Evolutionary conservation across 208 protist genomes (phyloP), one percentile per base, ranked within the genome.

Genomic region (Leishmania mexicana): DNA sequence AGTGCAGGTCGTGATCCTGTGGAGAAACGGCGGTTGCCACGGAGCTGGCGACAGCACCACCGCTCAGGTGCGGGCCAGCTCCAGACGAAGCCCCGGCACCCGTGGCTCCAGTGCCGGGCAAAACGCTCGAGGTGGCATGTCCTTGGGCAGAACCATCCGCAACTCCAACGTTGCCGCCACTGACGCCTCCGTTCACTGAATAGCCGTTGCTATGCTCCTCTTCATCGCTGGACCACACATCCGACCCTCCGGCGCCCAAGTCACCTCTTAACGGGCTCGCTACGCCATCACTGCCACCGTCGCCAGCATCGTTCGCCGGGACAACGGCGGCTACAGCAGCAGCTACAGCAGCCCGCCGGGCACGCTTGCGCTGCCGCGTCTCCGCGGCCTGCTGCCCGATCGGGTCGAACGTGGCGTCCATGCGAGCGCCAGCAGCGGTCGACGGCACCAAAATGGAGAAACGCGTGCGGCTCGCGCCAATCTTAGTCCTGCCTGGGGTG

Each of bases 371-470:
- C 79, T 85, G 80, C 51, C 80, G 86, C n/a, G 83, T 79, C n/a
- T 81, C 81, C 65, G 86, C 88, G 10, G 89, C 88, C 83, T 89
- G 85, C 28, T 89, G 86, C n/a, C 85, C 85, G 68, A 96, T 90
- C 8, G 93, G 93, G 73, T 96, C 93, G 76, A 96, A 96, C 8
- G 77, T 78, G 8, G n/a, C 65, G 6, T 54, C 78, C 10, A 13
- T 35, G 21, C 19, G 38, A 13, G n/a, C 71, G 7, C 17, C 42
- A 84, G n/a, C n/a, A 38, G 15, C 51, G 13, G 35, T 45, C 72
- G 31, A 62, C 7, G 51, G 8, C 3, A 8, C 64, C 17, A 51
- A 73, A 19, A 68, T 31, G 5, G 62, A 40, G 31, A 83, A 82
- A 19, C 60, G 47, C 58, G 76, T 19, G 28, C 68, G 53, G 3